phyloP scores from a whole-genome alignment of 2,329 filamentous ascomycete species.

The Botrytis aclada region DNA sequence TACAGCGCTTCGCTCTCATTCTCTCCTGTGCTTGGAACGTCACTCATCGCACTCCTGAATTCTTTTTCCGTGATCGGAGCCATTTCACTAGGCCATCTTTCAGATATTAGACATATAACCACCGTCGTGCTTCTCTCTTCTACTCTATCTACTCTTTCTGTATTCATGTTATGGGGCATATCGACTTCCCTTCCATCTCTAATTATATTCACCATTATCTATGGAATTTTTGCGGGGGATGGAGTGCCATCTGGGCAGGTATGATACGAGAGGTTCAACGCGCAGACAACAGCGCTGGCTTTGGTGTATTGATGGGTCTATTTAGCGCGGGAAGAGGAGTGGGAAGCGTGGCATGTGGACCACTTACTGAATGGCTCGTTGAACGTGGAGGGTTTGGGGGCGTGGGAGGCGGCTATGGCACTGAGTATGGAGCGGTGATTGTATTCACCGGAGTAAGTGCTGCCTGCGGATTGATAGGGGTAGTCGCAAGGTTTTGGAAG shows the following conservation, averaged over 20 bases:
- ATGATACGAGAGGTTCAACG: slow-evolving; percentile 31
- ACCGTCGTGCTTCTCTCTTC: slow-evolving; percentile 50
- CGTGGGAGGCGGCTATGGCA: slow-evolving; percentile 44
- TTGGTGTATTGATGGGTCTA: slow-evolving; percentile 39
- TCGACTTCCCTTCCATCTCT: slow-evolving; percentile 45
- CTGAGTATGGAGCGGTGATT: slow-evolving; percentile 52
- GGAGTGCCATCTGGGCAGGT: slow-evolving; percentile 47
- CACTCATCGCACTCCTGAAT: slow-evolving; percentile 51
- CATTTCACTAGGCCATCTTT: slow-evolving; percentile 39
- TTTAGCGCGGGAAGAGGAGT: slow-evolving; percentile 61
- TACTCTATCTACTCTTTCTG: slow-evolving; percentile 46
- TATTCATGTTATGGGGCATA: slow-evolving; percentile 55
- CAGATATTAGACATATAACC: slow-evolving; percentile 45
- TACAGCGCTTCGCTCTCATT: slow-evolving; percentile 45
- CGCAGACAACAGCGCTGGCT: slow-evolving; percentile 19
- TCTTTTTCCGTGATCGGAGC: slow-evolving; percentile 46
- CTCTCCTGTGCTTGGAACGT: slow-evolving; percentile 43
- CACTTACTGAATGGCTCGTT: slow-evolving; percentile 53
- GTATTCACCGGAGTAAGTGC: slow-evolving; percentile 54
- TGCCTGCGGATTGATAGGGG: slow-evolving; percentile 39
- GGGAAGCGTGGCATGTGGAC: slow-evolving; percentile 57
- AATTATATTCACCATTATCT: slow-evolving; percentile 50
- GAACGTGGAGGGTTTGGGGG: slow-evolving; percentile 44
- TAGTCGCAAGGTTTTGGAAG: slow-evolving; percentile 16
- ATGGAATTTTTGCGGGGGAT: slow-evolving; percentile 58